Evolutionary conservation across 495 filamentous ascomycete species (phyloP), one percentile per base, ranked within the genome.

Genomic region (Aspergillus homomorphus): DNA sequence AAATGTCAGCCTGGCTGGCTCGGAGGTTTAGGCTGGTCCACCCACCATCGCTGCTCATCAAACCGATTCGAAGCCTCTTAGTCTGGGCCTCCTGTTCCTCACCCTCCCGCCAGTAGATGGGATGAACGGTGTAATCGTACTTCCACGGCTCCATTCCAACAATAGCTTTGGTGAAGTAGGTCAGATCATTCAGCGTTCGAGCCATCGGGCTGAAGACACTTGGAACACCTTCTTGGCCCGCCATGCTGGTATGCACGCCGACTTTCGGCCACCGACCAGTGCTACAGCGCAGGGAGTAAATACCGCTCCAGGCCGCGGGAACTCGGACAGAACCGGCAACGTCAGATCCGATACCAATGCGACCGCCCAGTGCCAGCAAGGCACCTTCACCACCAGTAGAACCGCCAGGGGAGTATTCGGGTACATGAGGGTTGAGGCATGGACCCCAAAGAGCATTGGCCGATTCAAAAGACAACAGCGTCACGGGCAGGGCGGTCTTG

Each of bases 191-290:
- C 65, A 97, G 72, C 1, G 94, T 96, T 56, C 91, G 82, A 12
- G 94, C 82, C 94, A 98, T 97, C 3, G 93, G 93, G 54, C 89
- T 93, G 70, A 92, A 97, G 21, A 96, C 89, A 65, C 87, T 90
- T 2, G 89, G 81, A 30, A 98, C 85, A 3, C 92, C 93, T 70
- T 98, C 93, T 70, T 98, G 93, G 0, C 93, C 93, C 0, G 89
- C 84, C 93, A 97, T 97, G 61, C 89, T 92, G 2, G 94, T 96
- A 41, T 80, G 77, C 60, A 90, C 88, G 6, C 93, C 94, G 42
- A 78, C 79, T 67, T 95, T 95, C 4, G 91, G 92, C 91, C 94
- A 98, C 23, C 94, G 80, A 18, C 94, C 92, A n/a, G 89, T 96
- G n/a, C 88, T 91, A 71, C 94, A 98, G 45, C 92, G 84, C 20